Base-by-base conservation (phyloP, 345 rosid species). In the Rhodamnia rubescens region DNA sequence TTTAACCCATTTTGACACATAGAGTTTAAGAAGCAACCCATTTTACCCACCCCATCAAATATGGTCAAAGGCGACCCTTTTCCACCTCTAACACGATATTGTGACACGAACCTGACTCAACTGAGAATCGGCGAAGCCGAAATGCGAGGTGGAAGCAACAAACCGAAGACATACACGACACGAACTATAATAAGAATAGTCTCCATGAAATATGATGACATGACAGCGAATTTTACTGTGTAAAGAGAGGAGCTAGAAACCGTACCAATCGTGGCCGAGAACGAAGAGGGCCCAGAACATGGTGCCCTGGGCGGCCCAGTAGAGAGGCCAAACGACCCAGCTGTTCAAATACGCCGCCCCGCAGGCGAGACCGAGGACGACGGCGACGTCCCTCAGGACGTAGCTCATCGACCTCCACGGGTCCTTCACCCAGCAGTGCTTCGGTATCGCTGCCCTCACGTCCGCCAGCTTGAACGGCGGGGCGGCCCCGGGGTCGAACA, bases 201-300 rank as follows among this genome's bases (percentile, higher is more conserved):
- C 58, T 12, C 47, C 78, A 18, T 16, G 78, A 16, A 32, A 64
- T 18, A 36, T 69, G 78, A 32, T 8, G 47, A 69, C 32, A 26
- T 2, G 59, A 84, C 8, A n/a, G 49, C 82, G 16, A 52, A 53
- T 36, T 36, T 32, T 7, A 4, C 18, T 50, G 12, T 20, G 11
- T 20, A 54, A 11, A 36, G 91, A 74, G 90, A 85, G 7, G 95
- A 90, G 82, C 88, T 88, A 57, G 92, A 91, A 29, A 24, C n/a
- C 42, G 74, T 91, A 96, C 99, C 99, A 95, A 86, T 96, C 99
- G 89, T 96, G 98, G 11, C 98, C 98, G 59, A 96, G 99, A 87
- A 96, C 99, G 88, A 96, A 96, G 87, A 96, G 91, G 83, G 97
- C 99, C 99, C 99, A 96, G 55, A 95, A 96, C 98, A 96, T 96